Evolutionary conservation across 148 eudicot species (phyloP).

Genomic region (Simmondsia chinensis): DNA sequence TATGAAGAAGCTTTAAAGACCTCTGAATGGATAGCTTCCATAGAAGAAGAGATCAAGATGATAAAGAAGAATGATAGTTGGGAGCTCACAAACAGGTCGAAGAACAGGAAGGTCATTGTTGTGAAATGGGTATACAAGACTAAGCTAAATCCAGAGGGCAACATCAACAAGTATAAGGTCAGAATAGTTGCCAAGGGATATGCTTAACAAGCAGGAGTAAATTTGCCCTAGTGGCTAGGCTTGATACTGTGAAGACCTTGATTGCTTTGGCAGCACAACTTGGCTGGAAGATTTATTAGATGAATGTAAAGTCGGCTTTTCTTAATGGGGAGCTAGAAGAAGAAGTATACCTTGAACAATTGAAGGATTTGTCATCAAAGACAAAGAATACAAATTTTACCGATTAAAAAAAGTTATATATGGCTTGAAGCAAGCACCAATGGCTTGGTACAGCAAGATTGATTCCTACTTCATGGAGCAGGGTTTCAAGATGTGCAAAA

Average conservation of each 20-base stretch:
- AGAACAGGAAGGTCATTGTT: neutral
- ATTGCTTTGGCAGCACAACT: neutral
- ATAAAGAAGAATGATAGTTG: constrained; percentile 1
- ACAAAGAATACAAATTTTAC: neutral
- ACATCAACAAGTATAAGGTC: neutral
- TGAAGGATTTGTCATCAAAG: neutral
- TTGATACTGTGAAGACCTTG: constrained; percentile 1
- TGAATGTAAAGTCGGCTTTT: neutral
- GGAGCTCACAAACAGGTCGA: neutral
- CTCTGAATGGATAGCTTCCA: neutral
- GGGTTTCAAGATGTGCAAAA: constrained; percentile 5
- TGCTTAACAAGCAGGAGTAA: neutral
- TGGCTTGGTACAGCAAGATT: neutral
- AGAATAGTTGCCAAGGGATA: neutral
- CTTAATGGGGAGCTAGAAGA: neutral
- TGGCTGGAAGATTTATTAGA: neutral
- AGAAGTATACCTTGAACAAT: neutral
- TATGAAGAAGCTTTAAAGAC: neutral
- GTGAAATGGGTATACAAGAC: constrained; percentile 12
- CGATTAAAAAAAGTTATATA: neutral
- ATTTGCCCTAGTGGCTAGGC: neutral
- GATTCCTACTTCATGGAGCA: neutral
- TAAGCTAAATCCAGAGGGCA: constrained; percentile 2
- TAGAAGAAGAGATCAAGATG: constrained; percentile 5
- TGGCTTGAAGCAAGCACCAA: neutral